Evolutionary conservation across 495 filamentous ascomycete species (phyloP), one percentile per base, ranked within the genome.

Genomic region (Daldinia loculata): DNA sequence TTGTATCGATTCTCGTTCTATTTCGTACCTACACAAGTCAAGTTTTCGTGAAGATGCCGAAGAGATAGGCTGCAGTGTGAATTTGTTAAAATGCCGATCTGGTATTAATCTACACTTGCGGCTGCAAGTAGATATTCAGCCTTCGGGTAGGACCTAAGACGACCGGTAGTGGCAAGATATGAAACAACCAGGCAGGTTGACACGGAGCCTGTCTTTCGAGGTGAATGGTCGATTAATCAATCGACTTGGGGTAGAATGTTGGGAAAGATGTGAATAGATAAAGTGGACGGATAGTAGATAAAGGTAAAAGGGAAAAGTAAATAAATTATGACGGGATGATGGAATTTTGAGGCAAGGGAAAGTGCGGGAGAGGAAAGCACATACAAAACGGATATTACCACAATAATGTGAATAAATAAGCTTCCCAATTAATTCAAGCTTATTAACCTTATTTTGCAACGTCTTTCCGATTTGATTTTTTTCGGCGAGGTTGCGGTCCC

Each of bases 121-220:
- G 70, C 70, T 73, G 66, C 70, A 69, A 57, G 66, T 57, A 66
- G 70, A 73, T 69, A 73, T 73, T 73, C 70, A 73, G 70, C 70
- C 70, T 73, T 73, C 70, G 66, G 70, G 70, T 68, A 59, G 57
- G 61, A 69, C 62, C 60, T 52, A 68, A 34, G 48, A 59, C 32
- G 26, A 27, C 4, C 4, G 26, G 26, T 27, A 27, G 26, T 27
- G 34, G 60, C 61, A 51, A 73, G 26, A 62, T 69, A 69, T 73
- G 61, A 73, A 73, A 69, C 43, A 66, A 66, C 15, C 30, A 56
- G n/a, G 36, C 57, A 52, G 65, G 66, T 69, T 66, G 48, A 58
- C 50, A 45, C 63, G 63, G 39, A 24, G 27, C 56, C 52, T 70
- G 12, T 45, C 62, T 17, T 53, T 53, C 38, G 61, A 64, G 64